Percentiles rank a stretch among this genome's conserved stretches.
These are phyloP conservation scores for Aegilops longissima DNA, from an alignment of 176 grass and related monocot species.

Conservation along the genomic window DNA sequence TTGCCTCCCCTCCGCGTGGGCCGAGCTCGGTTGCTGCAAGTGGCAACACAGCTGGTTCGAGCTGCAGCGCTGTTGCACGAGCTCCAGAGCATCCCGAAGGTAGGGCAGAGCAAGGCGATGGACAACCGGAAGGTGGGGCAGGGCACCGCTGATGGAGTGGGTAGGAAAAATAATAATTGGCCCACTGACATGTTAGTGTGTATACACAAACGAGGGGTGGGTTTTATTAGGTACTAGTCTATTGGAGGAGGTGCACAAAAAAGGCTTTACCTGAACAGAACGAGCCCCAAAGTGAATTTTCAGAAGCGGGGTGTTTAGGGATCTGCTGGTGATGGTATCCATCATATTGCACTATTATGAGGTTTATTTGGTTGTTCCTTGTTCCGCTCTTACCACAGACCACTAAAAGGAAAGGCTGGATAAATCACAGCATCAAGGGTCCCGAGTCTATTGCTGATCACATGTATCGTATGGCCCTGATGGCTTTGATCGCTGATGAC, in stretches of 20 bases:
- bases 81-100: not conserved
- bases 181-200: not conserved
- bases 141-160: not conserved
- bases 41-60: not conserved
- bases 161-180: not conserved
- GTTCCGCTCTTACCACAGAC: slow-evolving; percentile 46
- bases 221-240: not conserved
- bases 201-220: not conserved
- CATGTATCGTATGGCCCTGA: slow-evolving; percentile 97
- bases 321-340: not conserved
- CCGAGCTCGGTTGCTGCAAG: not conserved
- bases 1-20: not conserved
- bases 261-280: no score
- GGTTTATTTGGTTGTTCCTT: not conserved
- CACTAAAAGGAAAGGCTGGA: slow-evolving; percentile 96
- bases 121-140: no score
- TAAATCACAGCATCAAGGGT: slow-evolving; percentile 83
- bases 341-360: slow-evolving; percentile 6
- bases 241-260: no score
- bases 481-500: slow-evolving; percentile 76
- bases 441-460: slow-evolving; percentile 97
- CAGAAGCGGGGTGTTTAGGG: not conserved
- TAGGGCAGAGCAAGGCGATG: not conserved
- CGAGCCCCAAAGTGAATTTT: no score
- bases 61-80: not conserved